Evolutionary conservation across 2,329 filamentous ascomycete genomes (phyloP).

Genomic region (Scedosporium aurantiacum): DNA sequence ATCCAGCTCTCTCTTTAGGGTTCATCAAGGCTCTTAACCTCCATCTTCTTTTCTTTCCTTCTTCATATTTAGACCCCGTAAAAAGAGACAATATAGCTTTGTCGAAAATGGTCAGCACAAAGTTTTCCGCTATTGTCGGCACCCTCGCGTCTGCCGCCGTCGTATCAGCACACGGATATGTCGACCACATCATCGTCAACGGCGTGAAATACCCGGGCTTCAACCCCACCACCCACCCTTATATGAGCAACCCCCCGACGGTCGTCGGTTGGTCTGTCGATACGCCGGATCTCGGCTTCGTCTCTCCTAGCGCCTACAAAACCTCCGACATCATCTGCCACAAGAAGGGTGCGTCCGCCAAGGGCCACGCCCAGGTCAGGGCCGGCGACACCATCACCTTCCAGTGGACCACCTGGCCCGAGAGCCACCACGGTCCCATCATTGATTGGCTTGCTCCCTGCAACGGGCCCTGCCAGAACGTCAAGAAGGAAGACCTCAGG

Average conservation of each 20-base stretch:
- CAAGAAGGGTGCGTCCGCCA: slow-evolving; percentile 26
- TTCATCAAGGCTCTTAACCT: background rate
- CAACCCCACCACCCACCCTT: slow-evolving; percentile 1
- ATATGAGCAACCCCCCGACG: slow-evolving; percentile 13
- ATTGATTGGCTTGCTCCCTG: slow-evolving; percentile 50
- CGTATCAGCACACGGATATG: slow-evolving; percentile 27
- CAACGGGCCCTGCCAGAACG: slow-evolving; percentile 37
- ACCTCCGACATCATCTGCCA: slow-evolving; percentile 36
- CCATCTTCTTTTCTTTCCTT: background rate
- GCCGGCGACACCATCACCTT: slow-evolving; percentile 49
- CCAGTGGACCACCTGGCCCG: slow-evolving; percentile 57
- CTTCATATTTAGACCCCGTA: background rate
- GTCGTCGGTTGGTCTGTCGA: slow-evolving; percentile 21
- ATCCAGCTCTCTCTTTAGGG: background rate
- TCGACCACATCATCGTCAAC: slow-evolving; percentile 20
- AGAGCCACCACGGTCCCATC: slow-evolving; percentile 49
- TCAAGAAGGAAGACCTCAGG: slow-evolving; percentile 37
- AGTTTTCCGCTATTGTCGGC: slow-evolving; percentile 4
- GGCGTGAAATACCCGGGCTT: slow-evolving; percentile 3
- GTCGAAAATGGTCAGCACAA: slow-evolving; percentile 9
- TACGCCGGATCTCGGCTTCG: slow-evolving; percentile 30
- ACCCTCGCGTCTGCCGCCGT: slow-evolving; percentile 1
- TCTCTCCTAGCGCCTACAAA: slow-evolving; percentile 28
- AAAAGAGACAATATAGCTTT: background rate
- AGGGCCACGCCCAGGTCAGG: slow-evolving; percentile 31